Conservation (phyloP, 2,329 filamentous ascomycete species). For the Bertia moriformis region DNA sequence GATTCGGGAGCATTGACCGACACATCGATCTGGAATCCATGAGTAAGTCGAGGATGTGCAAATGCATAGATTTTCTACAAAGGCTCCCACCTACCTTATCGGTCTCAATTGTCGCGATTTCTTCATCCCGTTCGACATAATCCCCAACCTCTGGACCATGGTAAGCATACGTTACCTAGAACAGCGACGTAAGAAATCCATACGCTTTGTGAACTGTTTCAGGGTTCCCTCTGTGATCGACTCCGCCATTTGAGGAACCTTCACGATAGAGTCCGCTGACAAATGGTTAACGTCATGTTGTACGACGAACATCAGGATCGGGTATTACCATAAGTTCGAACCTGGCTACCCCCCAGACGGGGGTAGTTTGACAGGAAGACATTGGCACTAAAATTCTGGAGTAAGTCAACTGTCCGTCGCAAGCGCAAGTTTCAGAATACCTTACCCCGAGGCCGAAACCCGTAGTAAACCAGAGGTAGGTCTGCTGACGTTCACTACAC, state of each 20-base stretch:
- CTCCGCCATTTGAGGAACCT: constrained; percentile 96
- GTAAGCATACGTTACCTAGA: constrained; percentile 14
- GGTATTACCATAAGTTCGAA: not conserved
- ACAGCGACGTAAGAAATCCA: constrained; percentile 3
- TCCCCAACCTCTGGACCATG: constrained; percentile 54
- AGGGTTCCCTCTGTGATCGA: constrained; percentile 95
- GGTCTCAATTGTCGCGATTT: constrained; percentile 96
- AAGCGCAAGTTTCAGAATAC: not conserved
- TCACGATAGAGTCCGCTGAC: constrained; percentile 71
- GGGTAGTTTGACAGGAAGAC: not conserved
- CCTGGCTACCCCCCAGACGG: not conserved
- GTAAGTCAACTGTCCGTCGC: not conserved
- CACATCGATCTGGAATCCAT: constrained; percentile 64
- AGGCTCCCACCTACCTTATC: constrained; percentile 86
- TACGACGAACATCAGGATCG: not conserved
- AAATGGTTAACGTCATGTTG: constrained; percentile 7
- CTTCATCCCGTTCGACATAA: constrained; percentile 86
- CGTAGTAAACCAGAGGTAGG: constrained; percentile 10
- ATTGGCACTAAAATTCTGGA: not conserved
- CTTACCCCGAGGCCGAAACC: constrained; percentile 6
- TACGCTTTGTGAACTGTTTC: constrained; percentile 75
- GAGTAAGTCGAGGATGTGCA: not conserved
- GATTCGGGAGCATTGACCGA: constrained; percentile 86
- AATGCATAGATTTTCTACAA: not conserved
- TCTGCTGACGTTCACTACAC: too few species aligned